Evolutionary conservation across 352 stramenopile genomes (phyloP).

Genomic region (Thalassiosira ordinaria): DNA sequence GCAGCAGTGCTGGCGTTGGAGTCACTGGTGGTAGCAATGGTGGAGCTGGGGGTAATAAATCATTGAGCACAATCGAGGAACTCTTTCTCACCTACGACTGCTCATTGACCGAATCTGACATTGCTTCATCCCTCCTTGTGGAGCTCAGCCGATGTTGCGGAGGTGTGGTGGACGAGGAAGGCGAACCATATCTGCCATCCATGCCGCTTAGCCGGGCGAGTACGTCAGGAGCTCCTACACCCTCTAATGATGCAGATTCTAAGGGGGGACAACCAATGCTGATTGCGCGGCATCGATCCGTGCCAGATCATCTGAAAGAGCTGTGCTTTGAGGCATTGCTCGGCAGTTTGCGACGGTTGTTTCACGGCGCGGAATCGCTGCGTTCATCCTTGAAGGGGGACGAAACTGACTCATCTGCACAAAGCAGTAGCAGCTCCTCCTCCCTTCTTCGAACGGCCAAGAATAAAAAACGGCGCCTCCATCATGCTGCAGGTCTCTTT

Average conservation of each 20-base stretch:
- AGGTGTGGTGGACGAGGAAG: conserved; percentile 71
- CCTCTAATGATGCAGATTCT: conserved; percentile 15
- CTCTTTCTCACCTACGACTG: conserved; percentile 85
- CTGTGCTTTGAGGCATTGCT: conserved; percentile 78
- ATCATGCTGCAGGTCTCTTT: conserved; percentile 73
- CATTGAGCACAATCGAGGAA: conserved; percentile 64
- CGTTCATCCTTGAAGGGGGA: not conserved
- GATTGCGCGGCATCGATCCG: conserved; percentile 44
- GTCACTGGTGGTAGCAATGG: conserved; percentile 6
- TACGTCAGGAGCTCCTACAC: conserved; percentile 16
- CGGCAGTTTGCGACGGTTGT: conserved; percentile 72
- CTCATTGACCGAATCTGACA: conserved; percentile 72
- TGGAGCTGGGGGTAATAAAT: not conserved
- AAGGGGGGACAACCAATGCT: conserved; percentile 9
- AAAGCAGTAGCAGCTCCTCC: not conserved
- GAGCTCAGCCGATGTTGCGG: conserved; percentile 80
- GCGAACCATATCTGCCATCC: conserved; percentile 40
- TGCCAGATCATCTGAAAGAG: conserved; percentile 82
- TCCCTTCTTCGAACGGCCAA: conserved; percentile 64
- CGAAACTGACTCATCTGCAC: not conserved
- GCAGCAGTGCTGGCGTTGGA: conserved; percentile 43
- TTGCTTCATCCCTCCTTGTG: conserved; percentile 75
- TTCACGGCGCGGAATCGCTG: conserved; percentile 63
- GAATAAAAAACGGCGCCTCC: conserved; percentile 70
- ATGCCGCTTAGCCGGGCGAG: conserved; percentile 11